Evolutionary conservation across 2,329 filamentous ascomycete genomes (phyloP), one percentile per base, ranked within the genome.

Genomic region (Talaromyces sp.): DNA sequence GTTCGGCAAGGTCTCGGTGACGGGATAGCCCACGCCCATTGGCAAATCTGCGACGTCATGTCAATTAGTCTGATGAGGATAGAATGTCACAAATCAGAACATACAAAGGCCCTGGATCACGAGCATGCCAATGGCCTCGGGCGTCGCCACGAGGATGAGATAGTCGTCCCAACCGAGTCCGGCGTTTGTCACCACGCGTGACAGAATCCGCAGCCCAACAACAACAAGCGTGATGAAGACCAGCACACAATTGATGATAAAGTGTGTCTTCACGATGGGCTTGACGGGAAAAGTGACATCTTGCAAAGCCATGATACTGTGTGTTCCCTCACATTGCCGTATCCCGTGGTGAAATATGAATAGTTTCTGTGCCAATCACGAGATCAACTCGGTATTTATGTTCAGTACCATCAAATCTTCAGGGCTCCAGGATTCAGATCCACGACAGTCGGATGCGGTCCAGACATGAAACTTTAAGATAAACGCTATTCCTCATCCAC

Each of bases 241-340:
- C 15, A 54, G 49, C 13, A 54, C 49, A 54, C 49, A 54, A 31
- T 54, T 54, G 49, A 54, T 54, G 49, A 54, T 54, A 17, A 54
- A 54, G n/a, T 54, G 49, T 17, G 4, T 54, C 25, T 35, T 54
- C 13, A 54, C 49, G 7, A 54, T 17, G 31, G 49, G 49, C 25
- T 54, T 27, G 49, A 54, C 49, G 22, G 49, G 49, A 19, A 54
- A 54, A 9, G 49, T 33, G 8, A 54, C 49, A 19, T 17, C n/a
- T 22, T 54, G 49, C 31, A 54, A 33, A 17, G 49, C 49, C 49
- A 54, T 54, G 49, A 35, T 54, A n/a, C 49, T n/a, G 25, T 13
- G n/a, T 47, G 3, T 22, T 11, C 43, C 13, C 19, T 47, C 22
- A 47, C 43, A 47, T 22, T 22, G n/a, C 43, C 19, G n/a, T 19